Evolutionary conservation across 805 yeast genomes (phyloP).

Genomic region (Candida parachauliodes): DNA sequence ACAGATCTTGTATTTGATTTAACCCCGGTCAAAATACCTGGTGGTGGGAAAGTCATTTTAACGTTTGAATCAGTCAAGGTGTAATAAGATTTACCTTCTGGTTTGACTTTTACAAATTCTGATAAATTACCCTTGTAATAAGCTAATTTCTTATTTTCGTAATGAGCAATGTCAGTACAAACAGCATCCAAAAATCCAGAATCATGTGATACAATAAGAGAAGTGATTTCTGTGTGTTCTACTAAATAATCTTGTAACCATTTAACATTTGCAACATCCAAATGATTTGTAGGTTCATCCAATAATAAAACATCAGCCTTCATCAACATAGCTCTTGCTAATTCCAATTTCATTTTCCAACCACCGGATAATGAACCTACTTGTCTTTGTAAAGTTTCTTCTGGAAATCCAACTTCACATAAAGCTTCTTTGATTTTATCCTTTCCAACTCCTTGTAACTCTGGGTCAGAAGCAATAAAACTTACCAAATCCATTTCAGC

Average conservation of each 20-base stretch:
- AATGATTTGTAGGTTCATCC: slow-evolving; percentile 98
- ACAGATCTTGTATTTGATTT: slow-evolving; percentile 93
- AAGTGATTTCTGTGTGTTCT: slow-evolving; percentile 82
- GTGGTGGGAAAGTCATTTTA: slow-evolving; percentile 97
- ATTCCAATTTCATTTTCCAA: slow-evolving; percentile 98
- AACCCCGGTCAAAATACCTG: slow-evolving; percentile 96
- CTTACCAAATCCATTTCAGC: slow-evolving; percentile 84
- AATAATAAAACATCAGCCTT: slow-evolving; percentile 90
- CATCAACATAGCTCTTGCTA: slow-evolving; percentile 98
- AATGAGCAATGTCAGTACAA: slow-evolving; percentile 95
- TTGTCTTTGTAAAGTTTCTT: slow-evolving; percentile 81
- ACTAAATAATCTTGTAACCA: slow-evolving; percentile 90
- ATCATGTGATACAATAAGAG: slow-evolving; percentile 95
- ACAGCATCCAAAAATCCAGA: slow-evolving; percentile 94
- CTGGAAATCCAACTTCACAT: slow-evolving; percentile 85
- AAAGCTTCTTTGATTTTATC: slow-evolving; percentile 76
- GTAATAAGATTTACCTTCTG: slow-evolving; percentile 95
- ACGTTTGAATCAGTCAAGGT: slow-evolving; percentile 90
- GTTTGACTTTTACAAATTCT: slow-evolving; percentile 84
- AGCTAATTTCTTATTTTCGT: slow-evolving; percentile 90
- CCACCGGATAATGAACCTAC: slow-evolving; percentile 98
- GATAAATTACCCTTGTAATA: slow-evolving; percentile 96
- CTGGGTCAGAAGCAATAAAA: slow-evolving; percentile 88
- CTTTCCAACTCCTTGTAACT: slow-evolving; percentile 57
- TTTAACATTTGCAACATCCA: slow-evolving; percentile 89